Conservation (phyloP, 768 basidiomycete genomes). For the Stropharia rugosoannulata region DNA sequence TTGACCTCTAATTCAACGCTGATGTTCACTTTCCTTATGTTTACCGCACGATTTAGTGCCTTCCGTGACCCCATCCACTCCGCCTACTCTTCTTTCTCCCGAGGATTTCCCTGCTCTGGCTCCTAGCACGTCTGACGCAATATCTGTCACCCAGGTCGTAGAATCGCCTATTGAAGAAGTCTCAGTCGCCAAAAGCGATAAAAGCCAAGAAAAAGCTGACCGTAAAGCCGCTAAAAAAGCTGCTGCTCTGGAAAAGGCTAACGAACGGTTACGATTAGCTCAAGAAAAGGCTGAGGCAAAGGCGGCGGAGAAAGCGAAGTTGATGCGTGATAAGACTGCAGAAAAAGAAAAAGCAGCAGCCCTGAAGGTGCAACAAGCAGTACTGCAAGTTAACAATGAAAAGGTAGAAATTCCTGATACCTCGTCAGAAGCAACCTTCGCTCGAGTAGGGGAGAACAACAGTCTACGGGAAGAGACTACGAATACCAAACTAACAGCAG, state of each 20-base stretch:
- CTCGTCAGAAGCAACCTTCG: not conserved
- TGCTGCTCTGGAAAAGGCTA: conserved; percentile 59
- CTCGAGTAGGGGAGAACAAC: conserved; percentile 6
- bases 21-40: conserved; percentile 40
- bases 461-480: not conserved
- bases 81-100: conserved; percentile 60
- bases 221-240: conserved; percentile 67
- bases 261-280: conserved; percentile 54
- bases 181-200: conserved; percentile 28
- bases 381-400: not conserved
- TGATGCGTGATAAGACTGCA: conserved; percentile 50
- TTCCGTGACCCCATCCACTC: conserved; percentile 41
- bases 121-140: conserved; percentile 30
- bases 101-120: conserved; percentile 78
- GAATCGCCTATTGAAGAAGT: conserved; percentile 30
- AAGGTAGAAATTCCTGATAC: not conserved
- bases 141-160: conserved; percentile 15
- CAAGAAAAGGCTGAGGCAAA: conserved; percentile 59
- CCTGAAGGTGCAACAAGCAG: conserved; percentile 8
- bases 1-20: conserved; percentile 55
- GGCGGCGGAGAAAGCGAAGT: conserved; percentile 53
- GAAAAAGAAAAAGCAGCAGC: conserved; percentile 50
- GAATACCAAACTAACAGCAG: conserved; percentile 1
- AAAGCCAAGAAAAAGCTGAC: conserved; percentile 55
- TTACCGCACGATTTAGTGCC: conserved; percentile 38